Evolutionary conservation across 2,329 filamentous ascomycete genomes (phyloP).

Genomic region (Diaporthe eres): DNA sequence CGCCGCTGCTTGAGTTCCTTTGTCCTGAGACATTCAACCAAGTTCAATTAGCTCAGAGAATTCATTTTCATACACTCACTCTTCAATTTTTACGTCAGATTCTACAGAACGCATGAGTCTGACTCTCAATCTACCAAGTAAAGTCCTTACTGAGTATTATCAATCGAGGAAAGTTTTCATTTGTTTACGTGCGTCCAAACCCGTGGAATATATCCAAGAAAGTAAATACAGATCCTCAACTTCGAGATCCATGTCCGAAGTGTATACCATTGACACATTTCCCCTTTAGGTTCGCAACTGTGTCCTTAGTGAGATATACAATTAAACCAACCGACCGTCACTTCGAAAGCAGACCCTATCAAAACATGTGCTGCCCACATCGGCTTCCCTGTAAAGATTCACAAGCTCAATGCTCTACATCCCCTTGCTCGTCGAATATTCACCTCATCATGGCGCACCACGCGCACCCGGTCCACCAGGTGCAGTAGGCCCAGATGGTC

Average conservation of each 20-base stretch:
- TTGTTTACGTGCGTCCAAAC: too few relatives aligned
- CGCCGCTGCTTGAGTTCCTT: background rate
- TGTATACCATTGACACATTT: background rate
- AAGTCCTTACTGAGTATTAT: too few relatives aligned
- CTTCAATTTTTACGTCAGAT: background rate
- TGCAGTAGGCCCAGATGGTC: background rate
- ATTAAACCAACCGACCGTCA: background rate
- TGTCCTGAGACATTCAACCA: background rate
- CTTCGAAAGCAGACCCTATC: background rate
- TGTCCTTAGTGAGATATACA: too few relatives aligned
- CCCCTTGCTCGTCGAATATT: background rate
- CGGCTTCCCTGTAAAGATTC: background rate
- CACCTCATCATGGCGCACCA: background rate
- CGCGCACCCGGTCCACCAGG: background rate
- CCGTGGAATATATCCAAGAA: too few relatives aligned
- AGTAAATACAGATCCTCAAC: accelerated
- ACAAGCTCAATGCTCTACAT: background rate
- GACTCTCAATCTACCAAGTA: too few relatives aligned
- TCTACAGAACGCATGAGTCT: background rate
- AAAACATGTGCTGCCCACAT: background rate
- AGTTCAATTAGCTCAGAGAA: background rate
- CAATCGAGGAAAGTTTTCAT: too few relatives aligned
- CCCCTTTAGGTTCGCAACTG: background rate
- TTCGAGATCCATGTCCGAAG: too few relatives aligned
- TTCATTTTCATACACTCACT: background rate